phyloP scores from a whole-genome alignment of 2,329 filamentous ascomycete species.

The Ilyonectria robusta region DNA sequence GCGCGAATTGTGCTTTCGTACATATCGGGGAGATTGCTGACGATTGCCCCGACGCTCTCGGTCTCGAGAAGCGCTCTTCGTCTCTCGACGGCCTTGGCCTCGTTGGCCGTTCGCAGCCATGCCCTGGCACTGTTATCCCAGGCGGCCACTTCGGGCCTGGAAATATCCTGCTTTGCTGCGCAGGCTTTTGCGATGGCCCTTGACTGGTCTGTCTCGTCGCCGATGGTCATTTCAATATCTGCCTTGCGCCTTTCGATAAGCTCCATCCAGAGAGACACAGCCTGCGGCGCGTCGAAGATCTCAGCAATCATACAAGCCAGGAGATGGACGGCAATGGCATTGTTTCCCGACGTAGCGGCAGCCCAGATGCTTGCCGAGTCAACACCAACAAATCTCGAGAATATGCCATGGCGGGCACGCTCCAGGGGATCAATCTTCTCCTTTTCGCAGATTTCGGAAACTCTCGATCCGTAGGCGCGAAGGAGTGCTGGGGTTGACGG shows the following conservation, averaged over 20 bases:
- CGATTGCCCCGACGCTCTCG: no score
- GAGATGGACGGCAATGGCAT: slow-evolving; percentile 50
- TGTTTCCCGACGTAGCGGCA: slow-evolving; percentile 51
- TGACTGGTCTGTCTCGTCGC: not conserved
- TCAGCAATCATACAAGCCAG: slow-evolving; percentile 51
- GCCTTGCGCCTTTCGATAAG: slow-evolving; percentile 39
- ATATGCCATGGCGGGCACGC: slow-evolving; percentile 26
- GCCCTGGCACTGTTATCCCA: slow-evolving; percentile 57
- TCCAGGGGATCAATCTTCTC: not conserved
- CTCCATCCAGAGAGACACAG: slow-evolving; percentile 49
- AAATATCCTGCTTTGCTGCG: slow-evolving; percentile 38
- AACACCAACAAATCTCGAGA: slow-evolving; percentile 42
- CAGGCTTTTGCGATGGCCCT: not conserved
- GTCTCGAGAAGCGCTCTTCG: no score
- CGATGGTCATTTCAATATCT: slow-evolving; percentile 20
- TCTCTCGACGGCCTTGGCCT: not conserved
- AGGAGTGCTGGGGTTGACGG: slow-evolving; percentile 49
- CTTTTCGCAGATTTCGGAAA: slow-evolving; percentile 46
- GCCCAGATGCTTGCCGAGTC: slow-evolving; percentile 56
- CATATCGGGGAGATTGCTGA: no score
- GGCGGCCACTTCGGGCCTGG: slow-evolving; percentile 45
- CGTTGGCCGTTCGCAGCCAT: slow-evolving; percentile 56
- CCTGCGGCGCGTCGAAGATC: slow-evolving; percentile 42
- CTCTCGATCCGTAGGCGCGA: slow-evolving; percentile 52
- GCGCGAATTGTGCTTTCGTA: no score